Conservation (phyloP, 2,329 filamentous ascomycete species). For the Capronia coronata region DNA sequence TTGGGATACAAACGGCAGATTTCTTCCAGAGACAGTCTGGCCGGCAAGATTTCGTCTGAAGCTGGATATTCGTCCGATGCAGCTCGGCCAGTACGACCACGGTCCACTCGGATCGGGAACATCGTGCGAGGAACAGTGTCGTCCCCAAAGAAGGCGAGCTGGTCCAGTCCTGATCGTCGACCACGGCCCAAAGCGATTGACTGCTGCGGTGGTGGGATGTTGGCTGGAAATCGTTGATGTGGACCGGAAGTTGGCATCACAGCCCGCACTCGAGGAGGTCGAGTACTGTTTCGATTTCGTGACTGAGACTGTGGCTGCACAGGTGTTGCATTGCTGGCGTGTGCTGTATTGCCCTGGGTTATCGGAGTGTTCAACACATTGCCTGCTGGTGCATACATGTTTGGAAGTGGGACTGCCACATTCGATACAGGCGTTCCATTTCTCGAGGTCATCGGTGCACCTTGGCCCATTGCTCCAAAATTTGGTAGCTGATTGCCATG, state of each 20-base stretch:
- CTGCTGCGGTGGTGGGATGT: not conserved
- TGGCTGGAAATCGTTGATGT: not conserved
- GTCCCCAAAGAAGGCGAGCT: constrained; percentile 10
- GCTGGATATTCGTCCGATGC: not conserved
- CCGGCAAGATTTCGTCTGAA: constrained; percentile 12
- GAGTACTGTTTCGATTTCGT: not conserved
- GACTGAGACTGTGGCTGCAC: too few relatives aligned
- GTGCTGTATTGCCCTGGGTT: too few relatives aligned
- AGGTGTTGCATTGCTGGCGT: too few relatives aligned
- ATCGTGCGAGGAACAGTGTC: constrained; percentile 8
- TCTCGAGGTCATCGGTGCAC: too few relatives aligned
- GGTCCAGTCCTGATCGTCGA: constrained; percentile 5
- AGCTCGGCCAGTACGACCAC: not conserved
- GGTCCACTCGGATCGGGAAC: constrained; percentile 3
- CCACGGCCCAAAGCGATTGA: constrained; percentile 2
- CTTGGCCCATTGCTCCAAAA: too few relatives aligned
- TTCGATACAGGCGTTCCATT: too few relatives aligned
- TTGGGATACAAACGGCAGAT: constrained; percentile 20
- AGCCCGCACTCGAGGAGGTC: not conserved
- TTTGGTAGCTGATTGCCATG: too few relatives aligned
- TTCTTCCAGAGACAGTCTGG: constrained; percentile 15
- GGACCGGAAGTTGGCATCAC: not conserved
- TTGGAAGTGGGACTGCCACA: too few relatives aligned
- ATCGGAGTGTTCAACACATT: too few relatives aligned
- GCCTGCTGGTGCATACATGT: too few relatives aligned